These are phyloP conservation scores for Hypoxylon fragiforme DNA, from an alignment of 495 filamentous ascomycete genomes.

Conservation along the genomic window DNA sequence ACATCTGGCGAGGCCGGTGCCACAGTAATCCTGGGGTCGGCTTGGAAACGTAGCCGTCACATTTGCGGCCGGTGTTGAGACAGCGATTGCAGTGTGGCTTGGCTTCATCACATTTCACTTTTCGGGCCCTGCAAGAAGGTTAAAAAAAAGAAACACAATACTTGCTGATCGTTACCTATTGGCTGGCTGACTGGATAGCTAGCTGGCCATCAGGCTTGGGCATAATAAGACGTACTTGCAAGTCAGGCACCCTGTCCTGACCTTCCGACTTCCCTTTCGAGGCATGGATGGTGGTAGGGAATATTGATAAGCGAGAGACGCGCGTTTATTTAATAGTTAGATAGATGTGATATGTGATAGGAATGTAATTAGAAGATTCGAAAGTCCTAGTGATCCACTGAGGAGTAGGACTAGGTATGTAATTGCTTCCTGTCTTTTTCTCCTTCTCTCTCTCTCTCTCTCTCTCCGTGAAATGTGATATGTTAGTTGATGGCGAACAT, in stretches of 20 bases:
- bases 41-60: conserved; percentile 38
- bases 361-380: not conserved
- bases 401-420: too few species aligned
- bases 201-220: too few species aligned
- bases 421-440: too few species aligned
- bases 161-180: too few species aligned
- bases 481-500: not conserved
- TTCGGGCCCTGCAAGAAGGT: conserved; percentile 33
- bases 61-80: conserved; percentile 34
- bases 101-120: conserved; percentile 46
- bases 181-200: too few species aligned
- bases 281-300: conserved; percentile 26
- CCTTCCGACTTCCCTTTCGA: conserved; percentile 44
- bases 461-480: too few species aligned
- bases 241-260: conserved; percentile 42
- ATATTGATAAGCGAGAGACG: not conserved
- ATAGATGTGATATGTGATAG: too few species aligned
- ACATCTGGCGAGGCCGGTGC: conserved; percentile 29
- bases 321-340: too few species aligned
- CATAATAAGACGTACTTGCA: conserved; percentile 44
- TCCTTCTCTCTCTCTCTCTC: too few species aligned
- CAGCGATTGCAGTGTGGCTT: conserved; percentile 41
- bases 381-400: conserved; percentile 3
- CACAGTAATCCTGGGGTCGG: conserved; percentile 34
- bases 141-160: too few species aligned